Conservation (phyloP, 2,329 filamentous ascomycete species). For the Stagonosporopsis cucurbitacearum region DNA sequence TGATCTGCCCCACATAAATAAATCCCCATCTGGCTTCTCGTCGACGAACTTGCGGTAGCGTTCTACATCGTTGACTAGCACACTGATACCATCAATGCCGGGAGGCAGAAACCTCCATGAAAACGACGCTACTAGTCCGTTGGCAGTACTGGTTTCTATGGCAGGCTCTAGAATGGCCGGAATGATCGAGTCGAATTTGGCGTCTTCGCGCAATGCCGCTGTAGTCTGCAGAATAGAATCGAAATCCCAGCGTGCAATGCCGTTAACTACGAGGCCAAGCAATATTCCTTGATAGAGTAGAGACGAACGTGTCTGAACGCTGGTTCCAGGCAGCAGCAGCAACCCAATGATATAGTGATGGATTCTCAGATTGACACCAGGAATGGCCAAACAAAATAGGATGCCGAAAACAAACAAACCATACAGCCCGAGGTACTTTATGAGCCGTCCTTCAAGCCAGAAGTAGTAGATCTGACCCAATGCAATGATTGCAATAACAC, state of each 20-base stretch:
- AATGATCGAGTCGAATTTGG: conserved; percentile 63
- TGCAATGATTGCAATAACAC: conserved; percentile 70
- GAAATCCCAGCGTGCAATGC: conserved; percentile 47
- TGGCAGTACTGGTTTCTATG: conserved; percentile 23
- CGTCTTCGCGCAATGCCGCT: conserved; percentile 66
- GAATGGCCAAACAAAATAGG: conserved; percentile 72
- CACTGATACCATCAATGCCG: conserved; percentile 73
- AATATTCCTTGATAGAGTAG: conserved; percentile 46
- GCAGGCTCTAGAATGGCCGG: conserved; percentile 50
- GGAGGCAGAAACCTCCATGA: conserved; percentile 56
- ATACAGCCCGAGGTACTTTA: conserved; percentile 80
- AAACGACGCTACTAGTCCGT: conserved; percentile 65
- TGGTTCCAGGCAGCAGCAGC: conserved; percentile 45
- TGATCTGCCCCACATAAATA: conserved; percentile 52
- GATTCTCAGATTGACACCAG: conserved; percentile 80
- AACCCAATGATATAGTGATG: conserved; percentile 68
- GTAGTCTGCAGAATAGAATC: conserved; percentile 79
- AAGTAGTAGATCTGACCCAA: conserved; percentile 84
- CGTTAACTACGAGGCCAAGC: conserved; percentile 47
- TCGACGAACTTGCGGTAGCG: conserved; percentile 50
- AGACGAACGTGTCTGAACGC: conserved; percentile 44
- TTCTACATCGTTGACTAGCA: conserved; percentile 86
- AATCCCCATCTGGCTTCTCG: conserved; percentile 17
- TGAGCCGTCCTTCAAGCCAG: conserved; percentile 80
- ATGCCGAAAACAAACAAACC: conserved; percentile 69